Conservation (phyloP, 441 rosid species). For the Syzygium malaccense region DNA sequence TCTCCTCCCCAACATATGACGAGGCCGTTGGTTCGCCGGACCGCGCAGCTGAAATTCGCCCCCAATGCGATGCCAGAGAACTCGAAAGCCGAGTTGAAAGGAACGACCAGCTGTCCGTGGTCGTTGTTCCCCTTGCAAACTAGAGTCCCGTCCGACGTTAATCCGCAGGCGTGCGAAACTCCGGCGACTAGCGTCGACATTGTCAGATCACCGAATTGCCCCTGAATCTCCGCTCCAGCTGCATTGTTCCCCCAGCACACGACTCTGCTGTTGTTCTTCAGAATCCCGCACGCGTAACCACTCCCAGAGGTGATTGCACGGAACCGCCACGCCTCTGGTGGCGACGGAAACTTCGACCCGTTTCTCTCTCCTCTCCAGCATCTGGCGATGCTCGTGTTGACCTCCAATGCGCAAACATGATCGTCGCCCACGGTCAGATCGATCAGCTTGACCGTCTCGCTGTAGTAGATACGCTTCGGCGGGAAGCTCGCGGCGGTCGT, state of each 20-base stretch:
- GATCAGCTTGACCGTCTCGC: conserved; percentile 25
- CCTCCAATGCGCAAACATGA: conserved; percentile 57
- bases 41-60: conserved; percentile 53
- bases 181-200: conserved; percentile 64
- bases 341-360: conserved; percentile 9
- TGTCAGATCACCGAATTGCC: conserved; percentile 19
- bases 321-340: conserved; percentile 16
- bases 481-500: conserved; percentile 3
- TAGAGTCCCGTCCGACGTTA: conserved; percentile 35
- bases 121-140: conserved; percentile 53
- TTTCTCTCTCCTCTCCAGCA: conserved; percentile 57
- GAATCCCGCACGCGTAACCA: conserved; percentile 71
- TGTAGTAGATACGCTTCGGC: conserved; percentile 48
- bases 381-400: conserved; percentile 18
- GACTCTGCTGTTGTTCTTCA: conserved; percentile 16
- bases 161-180: conserved; percentile 67
- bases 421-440: conserved; percentile 53
- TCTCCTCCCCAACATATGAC: conserved; percentile 81
- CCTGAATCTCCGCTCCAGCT: conserved; percentile 17
- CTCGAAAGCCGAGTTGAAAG: conserved; percentile 17
- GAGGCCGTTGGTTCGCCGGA: conserved; percentile 24
- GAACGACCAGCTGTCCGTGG: conserved; percentile 44
- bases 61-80: conserved; percentile 55
- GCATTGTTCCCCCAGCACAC: conserved; percentile 59
- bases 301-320: conserved; percentile 49